phyloP scores from a whole-genome alignment of 805 yeast genomes.

The Pichia deserticola region DNA sequence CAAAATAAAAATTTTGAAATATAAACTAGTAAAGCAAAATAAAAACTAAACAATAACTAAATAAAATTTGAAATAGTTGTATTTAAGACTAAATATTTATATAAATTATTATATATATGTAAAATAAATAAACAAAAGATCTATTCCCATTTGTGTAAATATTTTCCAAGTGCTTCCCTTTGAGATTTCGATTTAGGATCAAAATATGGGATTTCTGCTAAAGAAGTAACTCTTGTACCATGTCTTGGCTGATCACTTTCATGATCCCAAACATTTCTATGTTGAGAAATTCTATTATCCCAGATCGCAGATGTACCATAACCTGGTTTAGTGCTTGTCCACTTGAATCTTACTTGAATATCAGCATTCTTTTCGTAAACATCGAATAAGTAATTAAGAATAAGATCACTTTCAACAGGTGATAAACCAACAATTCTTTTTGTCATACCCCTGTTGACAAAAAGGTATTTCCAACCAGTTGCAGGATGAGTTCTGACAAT shows the following conservation, averaged over 20 bases:
- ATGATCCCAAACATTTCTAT: conserved; percentile 38
- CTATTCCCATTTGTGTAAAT: conserved; percentile 11
- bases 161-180: conserved; percentile 40
- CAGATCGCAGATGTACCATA: conserved; percentile 40
- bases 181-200: conserved; percentile 44
- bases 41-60: too few relatives aligned
- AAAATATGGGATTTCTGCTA: conserved; percentile 48
- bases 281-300: conserved; percentile 43
- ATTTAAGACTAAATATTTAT: too few relatives aligned
- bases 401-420: conserved; percentile 40
- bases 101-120: too few relatives aligned
- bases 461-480: conserved; percentile 54
- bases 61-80: too few relatives aligned
- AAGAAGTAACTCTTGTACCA: conserved; percentile 46
- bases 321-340: conserved; percentile 34
- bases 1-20: too few relatives aligned
- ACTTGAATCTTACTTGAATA: conserved; percentile 42
- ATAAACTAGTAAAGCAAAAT: too few relatives aligned
- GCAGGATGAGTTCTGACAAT: conserved; percentile 58
- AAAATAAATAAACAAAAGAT: too few relatives aligned
- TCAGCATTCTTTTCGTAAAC: conserved; percentile 46
- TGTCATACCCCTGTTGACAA: conserved; percentile 45
- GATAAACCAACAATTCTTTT: conserved; percentile 44
- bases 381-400: conserved; percentile 38
- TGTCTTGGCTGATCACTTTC: conserved; percentile 38